Percentiles rank a stretch among this genome's conserved stretches.
Evolutionary conservation across 768 basidiomycete genomes (phyloP).

Genomic region (Leucocoprinus sp.): DNA sequence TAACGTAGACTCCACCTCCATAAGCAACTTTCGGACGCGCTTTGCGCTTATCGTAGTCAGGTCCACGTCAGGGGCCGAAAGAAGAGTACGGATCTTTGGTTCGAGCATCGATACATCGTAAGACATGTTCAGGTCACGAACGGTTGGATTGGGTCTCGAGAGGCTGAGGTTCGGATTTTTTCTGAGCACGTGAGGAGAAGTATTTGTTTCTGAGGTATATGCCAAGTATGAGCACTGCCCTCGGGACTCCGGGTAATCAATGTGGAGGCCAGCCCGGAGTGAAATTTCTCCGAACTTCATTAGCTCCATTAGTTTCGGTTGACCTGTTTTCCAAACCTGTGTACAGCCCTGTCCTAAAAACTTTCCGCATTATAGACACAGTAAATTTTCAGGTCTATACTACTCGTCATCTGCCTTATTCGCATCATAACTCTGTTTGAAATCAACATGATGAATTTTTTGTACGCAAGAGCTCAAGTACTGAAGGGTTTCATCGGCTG

Average conservation of each 20-base stretch:
- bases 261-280: too few relatives aligned
- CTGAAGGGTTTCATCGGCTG: too few relatives aligned
- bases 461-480: too few relatives aligned
- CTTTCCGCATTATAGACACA: too few relatives aligned
- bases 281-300: too few relatives aligned
- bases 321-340: too few relatives aligned
- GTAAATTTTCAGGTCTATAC: not conserved
- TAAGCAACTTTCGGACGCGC: constrained; percentile 72
- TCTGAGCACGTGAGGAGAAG: constrained; percentile 13
- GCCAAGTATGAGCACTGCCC: constrained; percentile 1
- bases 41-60: constrained; percentile 79
- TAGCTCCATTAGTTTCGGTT: too few relatives aligned
- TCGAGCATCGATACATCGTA: constrained; percentile 49
- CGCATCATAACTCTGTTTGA: too few relatives aligned
- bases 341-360: too few relatives aligned
- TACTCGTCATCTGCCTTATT: too few relatives aligned
- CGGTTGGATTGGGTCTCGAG: not conserved
- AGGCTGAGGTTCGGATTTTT: not conserved
- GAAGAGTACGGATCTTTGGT: constrained; percentile 57
- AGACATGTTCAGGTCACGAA: constrained; percentile 28
- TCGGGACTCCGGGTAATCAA: not conserved
- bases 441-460: too few relatives aligned
- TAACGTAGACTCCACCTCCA: constrained; percentile 42
- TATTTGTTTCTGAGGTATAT: not conserved
- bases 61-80: constrained; percentile 71